A percentile compares a stretch with the other conserved stretches of the same genome.
Evolutionary conservation across 1,284 basidiomycete species (phyloP).

Genomic region (Irpex lacteus): DNA sequence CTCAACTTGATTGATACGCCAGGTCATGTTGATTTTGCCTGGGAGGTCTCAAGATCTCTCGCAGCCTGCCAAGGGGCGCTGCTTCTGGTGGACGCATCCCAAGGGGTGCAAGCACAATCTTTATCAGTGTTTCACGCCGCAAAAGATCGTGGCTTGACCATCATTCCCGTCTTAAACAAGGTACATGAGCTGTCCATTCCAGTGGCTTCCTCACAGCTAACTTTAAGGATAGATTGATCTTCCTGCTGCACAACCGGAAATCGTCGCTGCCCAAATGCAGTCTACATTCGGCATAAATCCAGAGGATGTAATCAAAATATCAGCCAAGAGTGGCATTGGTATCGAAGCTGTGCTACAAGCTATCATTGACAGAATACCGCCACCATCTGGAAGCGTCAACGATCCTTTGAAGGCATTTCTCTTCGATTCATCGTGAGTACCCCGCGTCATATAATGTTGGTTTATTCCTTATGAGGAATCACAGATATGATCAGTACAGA

Average conservation of each 20-base stretch:
- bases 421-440: slow-evolving; percentile 86
- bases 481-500: slow-evolving; percentile 92
- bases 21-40: slow-evolving; percentile 95
- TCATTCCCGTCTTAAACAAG: slow-evolving; percentile 96
- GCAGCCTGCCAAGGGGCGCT: slow-evolving; percentile 94
- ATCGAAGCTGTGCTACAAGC: slow-evolving; percentile 75
- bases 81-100: slow-evolving; percentile 91
- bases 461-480: slow-evolving; percentile 3
- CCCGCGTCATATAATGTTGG: slow-evolving; percentile 4
- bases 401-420: slow-evolving; percentile 81
- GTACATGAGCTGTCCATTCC: slow-evolving; percentile 34
- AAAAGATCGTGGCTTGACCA: slow-evolving; percentile 75
- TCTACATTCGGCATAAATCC: slow-evolving; percentile 79
- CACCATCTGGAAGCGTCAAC: slow-evolving; percentile 54
- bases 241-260: slow-evolving; percentile 79
- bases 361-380: slow-evolving; percentile 81
- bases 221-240: slow-evolving; percentile 70
- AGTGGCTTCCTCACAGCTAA: neutral
- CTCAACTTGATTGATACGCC: slow-evolving; percentile 98
- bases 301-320: slow-evolving; percentile 73
- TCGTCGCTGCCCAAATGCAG: slow-evolving; percentile 79
- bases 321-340: slow-evolving; percentile 91
- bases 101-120: slow-evolving; percentile 97
- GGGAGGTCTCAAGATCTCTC: slow-evolving; percentile 93
- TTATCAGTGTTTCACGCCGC: slow-evolving; percentile 94